Percentiles rank a stretch among this genome's conserved stretches.
These are phyloP conservation scores for Colletotrichum nymphaeae DNA, from an alignment of 2,329 filamentous ascomycete genomes.

Conservation along the genomic window DNA sequence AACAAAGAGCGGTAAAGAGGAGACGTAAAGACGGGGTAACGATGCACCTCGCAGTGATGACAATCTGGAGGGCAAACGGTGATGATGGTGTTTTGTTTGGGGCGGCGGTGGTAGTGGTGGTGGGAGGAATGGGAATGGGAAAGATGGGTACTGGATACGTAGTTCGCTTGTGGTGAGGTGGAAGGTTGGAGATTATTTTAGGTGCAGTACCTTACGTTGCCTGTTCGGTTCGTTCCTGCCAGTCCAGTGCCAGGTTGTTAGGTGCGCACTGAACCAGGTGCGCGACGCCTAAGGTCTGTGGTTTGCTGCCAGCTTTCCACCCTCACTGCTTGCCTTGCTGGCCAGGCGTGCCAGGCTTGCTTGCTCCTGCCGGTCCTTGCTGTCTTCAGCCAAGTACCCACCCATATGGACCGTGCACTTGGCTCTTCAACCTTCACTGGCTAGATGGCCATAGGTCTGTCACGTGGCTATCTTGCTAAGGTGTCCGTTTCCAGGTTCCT, in stretches of 20 bases:
- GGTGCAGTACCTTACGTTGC: conserved; percentile 3
- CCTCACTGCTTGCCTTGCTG: not conserved
- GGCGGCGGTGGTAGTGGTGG: conserved; percentile 16
- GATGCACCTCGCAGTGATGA: conserved; percentile 38
- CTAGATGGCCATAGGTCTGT: not conserved
- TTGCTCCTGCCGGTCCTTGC: conserved; percentile 1
- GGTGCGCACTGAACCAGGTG: not conserved
- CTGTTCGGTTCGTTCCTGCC: not conserved
- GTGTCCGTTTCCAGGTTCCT: conserved; percentile 23
- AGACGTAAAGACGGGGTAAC: conserved; percentile 12
- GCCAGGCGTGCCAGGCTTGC: not conserved
- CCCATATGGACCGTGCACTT: conserved; percentile 3
- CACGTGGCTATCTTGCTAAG: conserved; percentile 29
- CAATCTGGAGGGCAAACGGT: conserved; percentile 38
- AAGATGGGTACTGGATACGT: conserved; percentile 37
- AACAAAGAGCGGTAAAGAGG: conserved; percentile 32
- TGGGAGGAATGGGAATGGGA: conserved; percentile 33
- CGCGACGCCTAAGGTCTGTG: conserved; percentile 13
- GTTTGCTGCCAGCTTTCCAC: not conserved
- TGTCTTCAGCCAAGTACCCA: conserved; percentile 19
- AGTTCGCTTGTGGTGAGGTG: conserved; percentile 27
- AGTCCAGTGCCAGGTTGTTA: not conserved
- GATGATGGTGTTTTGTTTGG: conserved; percentile 34
- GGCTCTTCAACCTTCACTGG: not conserved
- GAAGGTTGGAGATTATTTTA: conserved; percentile 24